Evolutionary conservation across 1,284 basidiomycete genomes (phyloP).

Genomic region (Pseudozyma pruni): DNA sequence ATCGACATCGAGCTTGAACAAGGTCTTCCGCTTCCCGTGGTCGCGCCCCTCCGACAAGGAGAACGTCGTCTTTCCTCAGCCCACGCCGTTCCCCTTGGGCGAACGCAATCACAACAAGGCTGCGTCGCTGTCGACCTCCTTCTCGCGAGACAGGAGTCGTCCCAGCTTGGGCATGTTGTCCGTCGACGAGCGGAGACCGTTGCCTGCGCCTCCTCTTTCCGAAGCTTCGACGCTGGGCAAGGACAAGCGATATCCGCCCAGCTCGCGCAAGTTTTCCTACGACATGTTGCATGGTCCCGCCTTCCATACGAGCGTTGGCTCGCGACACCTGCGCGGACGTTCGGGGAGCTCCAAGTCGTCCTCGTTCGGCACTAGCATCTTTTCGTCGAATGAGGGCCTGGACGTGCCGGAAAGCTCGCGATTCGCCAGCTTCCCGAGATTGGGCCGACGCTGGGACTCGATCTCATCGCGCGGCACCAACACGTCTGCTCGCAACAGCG

Average conservation of each 20-base stretch:
- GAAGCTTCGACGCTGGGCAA: constrained; percentile 11
- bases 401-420: constrained; percentile 26
- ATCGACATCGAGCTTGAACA: constrained; percentile 36
- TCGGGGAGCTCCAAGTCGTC: constrained; percentile 42
- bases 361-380: constrained; percentile 38
- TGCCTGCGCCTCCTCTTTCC: constrained; percentile 16
- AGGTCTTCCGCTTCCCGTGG: constrained; percentile 43
- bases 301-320: constrained; percentile 22
- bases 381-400: constrained; percentile 21
- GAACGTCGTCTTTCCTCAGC: constrained; percentile 8
- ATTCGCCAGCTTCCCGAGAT: constrained; percentile 18
- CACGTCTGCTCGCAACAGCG: constrained; percentile 28
- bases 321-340: constrained; percentile 29
- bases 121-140: constrained; percentile 1
- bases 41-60: constrained; percentile 24
- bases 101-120: constrained; percentile 11
- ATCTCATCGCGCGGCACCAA: constrained; percentile 44
- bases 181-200: constrained; percentile 7
- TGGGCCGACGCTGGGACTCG: constrained; percentile 43
- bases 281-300: constrained; percentile 25
- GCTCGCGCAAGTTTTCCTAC: constrained; percentile 35
- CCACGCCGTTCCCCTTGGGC: constrained; percentile 19
- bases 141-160: constrained; percentile 10
- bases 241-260: constrained; percentile 37
- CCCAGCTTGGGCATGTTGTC: constrained; percentile 13